Conservation (phyloP, 208 protist species). For the Leishmania tropica region DNA sequence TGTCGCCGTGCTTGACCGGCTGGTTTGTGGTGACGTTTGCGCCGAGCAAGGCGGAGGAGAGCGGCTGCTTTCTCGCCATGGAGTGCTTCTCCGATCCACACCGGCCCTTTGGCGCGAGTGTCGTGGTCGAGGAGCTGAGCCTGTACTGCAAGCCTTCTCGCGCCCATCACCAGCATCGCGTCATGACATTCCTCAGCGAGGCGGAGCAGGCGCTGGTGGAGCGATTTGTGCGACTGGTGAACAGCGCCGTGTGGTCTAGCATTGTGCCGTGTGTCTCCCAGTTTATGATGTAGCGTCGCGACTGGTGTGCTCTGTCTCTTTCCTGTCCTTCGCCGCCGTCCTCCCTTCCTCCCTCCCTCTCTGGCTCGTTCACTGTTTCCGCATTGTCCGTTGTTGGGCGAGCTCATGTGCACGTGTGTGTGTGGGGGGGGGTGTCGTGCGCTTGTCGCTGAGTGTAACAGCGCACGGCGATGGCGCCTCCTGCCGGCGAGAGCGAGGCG, state of each 20-base stretch:
- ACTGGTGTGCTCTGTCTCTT: not conserved
- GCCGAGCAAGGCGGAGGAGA: slow-evolving; percentile 23
- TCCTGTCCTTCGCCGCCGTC: no score
- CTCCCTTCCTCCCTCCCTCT: not conserved
- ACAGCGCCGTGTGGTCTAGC: slow-evolving; percentile 31
- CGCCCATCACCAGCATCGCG: slow-evolving; percentile 15
- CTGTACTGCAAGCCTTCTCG: slow-evolving; percentile 35
- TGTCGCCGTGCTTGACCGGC: slow-evolving; percentile 17
- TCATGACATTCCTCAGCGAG: slow-evolving; percentile 35
- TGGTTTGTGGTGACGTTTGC: slow-evolving; percentile 38
- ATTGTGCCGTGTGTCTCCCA: slow-evolving; percentile 24
- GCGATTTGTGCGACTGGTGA: slow-evolving; percentile 34
- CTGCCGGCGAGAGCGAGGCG: not conserved
- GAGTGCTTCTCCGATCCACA: slow-evolving; percentile 33
- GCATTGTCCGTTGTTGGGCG: not conserved
- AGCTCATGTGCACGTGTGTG: not conserved
- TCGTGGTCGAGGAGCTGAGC: slow-evolving; percentile 35
- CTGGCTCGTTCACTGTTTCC: not conserved
- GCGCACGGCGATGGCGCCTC: not conserved
- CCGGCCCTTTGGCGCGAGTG: slow-evolving; percentile 21
- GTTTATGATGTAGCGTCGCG: slow-evolving; percentile 5
- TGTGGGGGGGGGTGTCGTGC: no score
- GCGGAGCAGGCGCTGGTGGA: slow-evolving; percentile 28
- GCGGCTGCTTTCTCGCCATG: slow-evolving; percentile 34
- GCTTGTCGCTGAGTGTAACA: not conserved